Evolutionary conservation across 352 stramenopile species (phyloP), one percentile per base, ranked within the genome.

Genomic region (Phytophthora pisi): DNA sequence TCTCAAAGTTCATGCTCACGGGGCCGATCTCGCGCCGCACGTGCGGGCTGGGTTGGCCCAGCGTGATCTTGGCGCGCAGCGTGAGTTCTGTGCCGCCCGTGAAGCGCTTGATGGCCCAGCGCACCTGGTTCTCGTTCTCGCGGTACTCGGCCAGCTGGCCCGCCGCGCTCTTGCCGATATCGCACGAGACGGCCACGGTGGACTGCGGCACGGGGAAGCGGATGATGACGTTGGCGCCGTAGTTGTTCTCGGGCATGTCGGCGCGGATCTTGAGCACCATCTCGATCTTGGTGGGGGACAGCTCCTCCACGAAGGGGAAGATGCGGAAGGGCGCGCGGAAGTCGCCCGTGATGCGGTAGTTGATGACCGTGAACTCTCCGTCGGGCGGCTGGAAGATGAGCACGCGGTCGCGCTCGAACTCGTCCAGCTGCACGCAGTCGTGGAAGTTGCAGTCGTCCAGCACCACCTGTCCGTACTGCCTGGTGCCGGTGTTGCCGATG

Each of bases 391-490:
- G 84, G 72, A 98, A 97, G 57, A 89, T 91, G 26, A 97, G 78
- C 67, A 95, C 86, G 49, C 90, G 90, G 68, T 92, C 83, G 47
- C 78, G 74, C 68, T 98, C 94, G 71, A 98, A 98, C 70, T 99
- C 95, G 57, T 98, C 92, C 36, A 99, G 81, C 66, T 98, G 96
- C 47, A 99, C 97, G 79, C 97, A 99, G 75, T 99, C 96, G 84
- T 99, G 97, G 79, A 99, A 99, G 78, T 99, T 99, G 69, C 97
- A 98, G 70, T 99, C 98, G 74, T 99, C 97, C 24, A 99, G 77
- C 61, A 98, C 89, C 15, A 98, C 92, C 18, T 96, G 84, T 64
- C 91, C 92, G 70, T 98, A 98, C 49, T 86, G 72, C 51, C 86
- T 78, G 11, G 75, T 70, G 0, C 81, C 88, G 23, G 86, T 96